Evolutionary conservation across 2,329 filamentous ascomycete genomes (phyloP), one percentile per base, ranked within the genome.

Genomic region (Talaromyces funiculosus): DNA sequence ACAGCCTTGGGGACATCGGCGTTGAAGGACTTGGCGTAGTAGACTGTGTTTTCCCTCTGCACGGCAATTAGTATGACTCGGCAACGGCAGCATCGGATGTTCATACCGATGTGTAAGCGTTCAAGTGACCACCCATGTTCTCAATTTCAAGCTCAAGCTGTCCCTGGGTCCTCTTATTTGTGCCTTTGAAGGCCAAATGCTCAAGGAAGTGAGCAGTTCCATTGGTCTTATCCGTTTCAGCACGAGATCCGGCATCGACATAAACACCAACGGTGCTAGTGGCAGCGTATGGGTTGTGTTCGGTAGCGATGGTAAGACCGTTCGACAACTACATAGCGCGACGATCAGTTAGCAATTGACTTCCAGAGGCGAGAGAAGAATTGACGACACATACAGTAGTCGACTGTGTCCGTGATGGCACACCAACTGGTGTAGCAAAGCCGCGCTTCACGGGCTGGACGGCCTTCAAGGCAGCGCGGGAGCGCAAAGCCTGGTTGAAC

Each of bases 101-200:
- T 70, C 89, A 73, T 87, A 97, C 92, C 83, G 93, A 97, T 72
- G 94, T 99, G 84, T 99, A 99, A 77, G 94, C 94, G 81, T 99
- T 99, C 72, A 99, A 85, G 82, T 99, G 94, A 67, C 91, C 94
- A 77, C 94, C 94, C 90, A 99, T 97, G 83, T 99, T 99, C 85
- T 99, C 94, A 75, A 99, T 97, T 84, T 99, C 94, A 67, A 99
- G 88, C 83, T 99, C 94, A 76, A 99, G 84, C 82, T 99, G 94
- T 77, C 95, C 90, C 81, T 99, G 94, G 67, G 90, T 92, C 79
- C 94, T 87, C 83, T 90, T 96, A 79, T 89, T 84, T 69, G 94
- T 99, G 71, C 94, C 94, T 90, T 99, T 99, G 88, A 99, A 99
- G 72, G 95, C 95, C 78, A 99, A 86, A 83, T 99, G 94, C 85